Conservation (phyloP, 2,329 filamentous ascomycete species). For the Apiospora arundinis region DNA sequence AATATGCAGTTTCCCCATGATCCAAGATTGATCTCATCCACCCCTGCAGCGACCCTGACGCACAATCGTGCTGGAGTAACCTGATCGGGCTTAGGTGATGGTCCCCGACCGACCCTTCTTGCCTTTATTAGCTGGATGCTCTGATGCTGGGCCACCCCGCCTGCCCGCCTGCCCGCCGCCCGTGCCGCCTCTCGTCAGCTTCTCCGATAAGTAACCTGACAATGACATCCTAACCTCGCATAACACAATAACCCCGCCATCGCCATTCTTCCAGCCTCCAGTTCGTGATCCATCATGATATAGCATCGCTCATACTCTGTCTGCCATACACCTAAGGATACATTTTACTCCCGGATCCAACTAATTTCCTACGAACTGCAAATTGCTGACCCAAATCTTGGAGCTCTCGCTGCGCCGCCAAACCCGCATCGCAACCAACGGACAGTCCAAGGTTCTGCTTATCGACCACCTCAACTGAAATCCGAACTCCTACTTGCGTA, state of each 20-base stretch:
- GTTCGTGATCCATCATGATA: not conserved
- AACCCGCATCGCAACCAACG: not conserved
- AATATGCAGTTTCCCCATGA: conserved; percentile 8
- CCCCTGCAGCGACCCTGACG: not conserved
- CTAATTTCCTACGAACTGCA: not conserved
- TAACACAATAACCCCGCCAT: conserved; percentile 5
- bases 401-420: not conserved
- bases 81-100: not conserved
- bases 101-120: not conserved
- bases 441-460: not conserved
- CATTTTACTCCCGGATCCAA: not conserved
- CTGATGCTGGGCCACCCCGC: not conserved
- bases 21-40: not conserved
- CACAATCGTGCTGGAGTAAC: not conserved
- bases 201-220: not conserved
- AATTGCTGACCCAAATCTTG: not conserved
- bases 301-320: not conserved
- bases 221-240: not conserved
- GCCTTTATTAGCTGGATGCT: no score
- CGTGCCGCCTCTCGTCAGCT: not conserved
- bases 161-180: no score
- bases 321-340: not conserved
- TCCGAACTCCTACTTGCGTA: not conserved
- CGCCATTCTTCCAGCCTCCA: not conserved
- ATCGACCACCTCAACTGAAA: not conserved